Evolutionary conservation across 2,329 filamentous ascomycete genomes (phyloP), one percentile per base, ranked within the genome.

Genomic region (Fusarium gaditjirri): DNA sequence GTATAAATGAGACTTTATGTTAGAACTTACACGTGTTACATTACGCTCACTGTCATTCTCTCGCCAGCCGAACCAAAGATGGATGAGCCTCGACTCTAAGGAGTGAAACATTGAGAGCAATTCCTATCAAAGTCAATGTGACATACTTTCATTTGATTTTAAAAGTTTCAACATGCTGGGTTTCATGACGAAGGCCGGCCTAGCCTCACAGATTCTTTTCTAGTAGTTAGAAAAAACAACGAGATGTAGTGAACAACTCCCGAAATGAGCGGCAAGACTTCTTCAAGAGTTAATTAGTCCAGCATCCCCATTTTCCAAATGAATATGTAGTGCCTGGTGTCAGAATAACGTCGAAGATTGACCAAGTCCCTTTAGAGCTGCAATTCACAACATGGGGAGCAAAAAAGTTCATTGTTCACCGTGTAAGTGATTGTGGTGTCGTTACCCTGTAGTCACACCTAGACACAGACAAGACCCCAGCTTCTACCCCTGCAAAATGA

Each of bases 401-500:
- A 19, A 49, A n/a, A 33, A 17, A 13, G 12, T 14, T 25, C 12
- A 52, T 17, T 21, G 6, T 25, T 39, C 9, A 17, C 17, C 5
- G 19, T 61, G 42, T 47, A 47, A 61, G 39, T 60, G 46, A 58
- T 44, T 41, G 31, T 38, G 52, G 14, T 65, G 27, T 42, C 19
- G 27, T 39, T 68, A 68, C 62, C 65, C 65, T 68, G 47, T 33
- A 53, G 46, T 19, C 16, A 49, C 29, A 33, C 29, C 19, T 33
- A 49, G 33, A n/a, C 44, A 27, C 10, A n/a, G 9, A 68, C 21
- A 36, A 56, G 61, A 54, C 52, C 53, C 53, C 27, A 21, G 46
- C 42, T 44, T 23, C 3, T 21, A 58, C 50, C 64, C 69, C 41
- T 72, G 70, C 55, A 35, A 25, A 57, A 65, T 70, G 60, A 70